Evolutionary conservation across 306 rosid species (phyloP).

Genomic region (Fragaria vesca): DNA sequence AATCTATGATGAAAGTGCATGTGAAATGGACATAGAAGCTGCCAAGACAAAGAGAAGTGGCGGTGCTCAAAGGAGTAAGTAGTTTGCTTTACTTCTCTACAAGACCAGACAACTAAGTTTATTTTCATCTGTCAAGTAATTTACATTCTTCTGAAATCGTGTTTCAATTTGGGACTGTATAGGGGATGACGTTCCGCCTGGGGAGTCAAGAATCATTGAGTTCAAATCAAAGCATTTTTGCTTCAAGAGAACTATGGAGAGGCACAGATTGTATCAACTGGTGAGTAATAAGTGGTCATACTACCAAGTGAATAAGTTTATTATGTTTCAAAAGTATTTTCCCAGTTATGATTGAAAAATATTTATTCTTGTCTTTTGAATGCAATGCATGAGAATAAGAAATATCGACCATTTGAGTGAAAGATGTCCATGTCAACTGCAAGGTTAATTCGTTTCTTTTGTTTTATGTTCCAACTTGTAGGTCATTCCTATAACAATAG

Average conservation of each 20-base stretch:
- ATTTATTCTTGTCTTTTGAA: not conserved
- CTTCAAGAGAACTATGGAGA: not conserved
- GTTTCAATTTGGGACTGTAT: slow-evolving; percentile 6
- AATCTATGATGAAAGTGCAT: slow-evolving; percentile 1
- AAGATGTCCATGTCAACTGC: not conserved
- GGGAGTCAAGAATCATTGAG: not conserved
- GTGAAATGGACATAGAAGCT: not conserved
- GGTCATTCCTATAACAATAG: not conserved
- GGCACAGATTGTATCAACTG: not conserved
- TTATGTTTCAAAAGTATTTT: not conserved
- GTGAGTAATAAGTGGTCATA: slow-evolving; percentile 10
- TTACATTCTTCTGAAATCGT: not conserved
- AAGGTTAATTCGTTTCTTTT: not conserved
- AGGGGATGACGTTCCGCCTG: not conserved
- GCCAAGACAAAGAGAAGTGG: slow-evolving; percentile 4
- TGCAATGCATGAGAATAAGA: not conserved
- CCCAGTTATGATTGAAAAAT: not conserved
- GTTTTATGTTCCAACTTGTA: not conserved
- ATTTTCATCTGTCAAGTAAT: not conserved
- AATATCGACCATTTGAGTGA: not conserved
- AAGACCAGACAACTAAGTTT: not conserved
- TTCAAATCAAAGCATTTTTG: slow-evolving; percentile 12
- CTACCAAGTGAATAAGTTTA: not conserved
- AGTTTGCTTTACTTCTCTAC: not conserved
- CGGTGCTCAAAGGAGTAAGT: not conserved